Conservation (phyloP, 768 basidiomycete species). For the Tylopilus felleus region DNA sequence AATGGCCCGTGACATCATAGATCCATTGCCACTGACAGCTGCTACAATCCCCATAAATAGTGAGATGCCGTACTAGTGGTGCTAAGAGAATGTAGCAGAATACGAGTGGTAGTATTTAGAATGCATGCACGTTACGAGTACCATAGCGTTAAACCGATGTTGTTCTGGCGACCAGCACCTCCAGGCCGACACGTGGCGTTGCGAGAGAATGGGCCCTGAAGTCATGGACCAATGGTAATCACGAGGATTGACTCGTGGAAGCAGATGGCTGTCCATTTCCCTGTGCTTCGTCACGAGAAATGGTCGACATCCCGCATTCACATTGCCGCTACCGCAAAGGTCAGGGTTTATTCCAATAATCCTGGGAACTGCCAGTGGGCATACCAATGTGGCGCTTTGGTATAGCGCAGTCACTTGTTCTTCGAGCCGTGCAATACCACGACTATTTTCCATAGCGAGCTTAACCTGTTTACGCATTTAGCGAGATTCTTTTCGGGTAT, state of each 20-base stretch:
- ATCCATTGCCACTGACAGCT: not conserved
- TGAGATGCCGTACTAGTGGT: no score
- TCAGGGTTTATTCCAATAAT: not conserved
- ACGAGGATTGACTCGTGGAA: not conserved
- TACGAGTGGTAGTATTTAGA: not conserved
- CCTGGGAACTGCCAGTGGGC: not conserved
- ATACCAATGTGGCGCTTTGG: not conserved
- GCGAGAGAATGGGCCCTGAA: no score
- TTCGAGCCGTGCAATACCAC: slow-evolving; percentile 8
- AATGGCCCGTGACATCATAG: not conserved
- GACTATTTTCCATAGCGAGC: slow-evolving; percentile 10
- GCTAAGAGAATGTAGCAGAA: no score
- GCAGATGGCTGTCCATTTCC: not conserved
- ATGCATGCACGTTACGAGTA: not conserved
- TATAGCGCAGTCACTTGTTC: slow-evolving; percentile 2
- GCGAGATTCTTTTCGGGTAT: not conserved
- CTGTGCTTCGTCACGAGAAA: not conserved
- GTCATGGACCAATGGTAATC: not conserved
- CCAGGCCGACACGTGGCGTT: no score
- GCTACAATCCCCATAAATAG: no score
- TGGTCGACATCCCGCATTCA: not conserved
- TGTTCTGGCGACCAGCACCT: slow-evolving; percentile 1
- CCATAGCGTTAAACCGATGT: not conserved
- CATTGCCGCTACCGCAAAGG: slow-evolving; percentile 6
- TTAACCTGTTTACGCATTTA: slow-evolving; percentile 7